Percentiles rank a stretch among this genome's conserved stretches.
Conservation (phyloP, 768 basidiomycete species). For the Termitomyces sp. region DNA sequence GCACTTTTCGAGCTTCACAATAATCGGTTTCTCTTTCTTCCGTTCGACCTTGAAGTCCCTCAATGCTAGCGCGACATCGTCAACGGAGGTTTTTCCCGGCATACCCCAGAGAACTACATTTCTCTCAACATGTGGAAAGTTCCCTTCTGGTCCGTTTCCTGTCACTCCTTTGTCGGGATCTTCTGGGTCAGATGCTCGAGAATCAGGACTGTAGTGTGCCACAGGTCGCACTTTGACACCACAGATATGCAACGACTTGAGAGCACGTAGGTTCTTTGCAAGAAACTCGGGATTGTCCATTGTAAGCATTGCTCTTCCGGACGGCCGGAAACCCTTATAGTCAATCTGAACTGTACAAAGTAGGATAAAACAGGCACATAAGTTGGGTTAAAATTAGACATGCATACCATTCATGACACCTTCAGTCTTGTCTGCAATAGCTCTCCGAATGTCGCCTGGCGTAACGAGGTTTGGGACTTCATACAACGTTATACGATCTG, state of each 20-base stretch:
- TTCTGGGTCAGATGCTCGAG: background rate
- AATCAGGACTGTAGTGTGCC: constrained; percentile 17
- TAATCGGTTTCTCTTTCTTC: constrained; percentile 33
- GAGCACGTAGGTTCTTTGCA: constrained; percentile 30
- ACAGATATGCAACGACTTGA: constrained; percentile 40
- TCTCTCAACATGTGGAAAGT: constrained; percentile 40
- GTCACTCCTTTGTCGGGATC: constrained; percentile 13
- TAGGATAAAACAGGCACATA: background rate
- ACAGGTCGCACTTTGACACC: constrained; percentile 35
- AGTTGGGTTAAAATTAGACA: background rate
- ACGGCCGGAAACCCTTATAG: constrained; percentile 57
- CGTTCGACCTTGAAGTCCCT: constrained; percentile 38
- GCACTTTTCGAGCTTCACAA: constrained; percentile 47
- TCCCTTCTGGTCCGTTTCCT: constrained; percentile 49
- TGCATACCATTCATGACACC: constrained; percentile 28
- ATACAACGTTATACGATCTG: constrained; percentile 8
- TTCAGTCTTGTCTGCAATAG: constrained; percentile 1
- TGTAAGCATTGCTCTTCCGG: constrained; percentile 53
- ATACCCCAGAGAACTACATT: constrained; percentile 60
- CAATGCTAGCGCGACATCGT: constrained; percentile 34
- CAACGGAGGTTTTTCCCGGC: constrained; percentile 38
- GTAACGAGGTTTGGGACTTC: constrained; percentile 6
- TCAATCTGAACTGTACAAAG: constrained; percentile 45
- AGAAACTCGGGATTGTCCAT: constrained; percentile 43
- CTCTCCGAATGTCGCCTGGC: constrained; percentile 9